A percentile compares a stretch with the other conserved stretches of the same genome.
phyloP scores from a whole-genome alignment of 441 rosid species.

The Omphalea diandra region DNA sequence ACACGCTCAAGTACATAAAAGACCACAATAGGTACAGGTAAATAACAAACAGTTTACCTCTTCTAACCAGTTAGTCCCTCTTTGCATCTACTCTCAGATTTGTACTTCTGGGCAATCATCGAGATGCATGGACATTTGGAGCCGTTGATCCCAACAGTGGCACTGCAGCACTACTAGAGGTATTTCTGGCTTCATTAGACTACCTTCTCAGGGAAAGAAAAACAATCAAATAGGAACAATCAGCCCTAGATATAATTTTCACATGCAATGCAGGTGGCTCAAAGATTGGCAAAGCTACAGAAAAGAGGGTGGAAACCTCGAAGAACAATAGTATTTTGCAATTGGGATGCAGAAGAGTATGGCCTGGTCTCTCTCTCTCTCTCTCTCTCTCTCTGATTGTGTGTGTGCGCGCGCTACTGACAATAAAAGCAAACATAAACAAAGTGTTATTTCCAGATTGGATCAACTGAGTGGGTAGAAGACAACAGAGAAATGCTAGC shows the following conservation, averaged over 20 bases:
- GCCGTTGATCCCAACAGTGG: slow-evolving; percentile 96
- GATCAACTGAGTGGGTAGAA: slow-evolving; percentile 97
- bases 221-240: background rate
- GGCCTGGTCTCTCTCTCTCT: slow-evolving; percentile 59
- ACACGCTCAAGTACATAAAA: background rate
- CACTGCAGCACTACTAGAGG: slow-evolving; percentile 83
- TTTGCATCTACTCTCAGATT: slow-evolving; percentile 39
- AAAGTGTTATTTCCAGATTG: slow-evolving; percentile 45
- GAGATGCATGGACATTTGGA: slow-evolving; percentile 88
- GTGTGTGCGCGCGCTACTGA: background rate
- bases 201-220: background rate
- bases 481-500: slow-evolving; percentile 73
- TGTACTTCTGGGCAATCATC: slow-evolving; percentile 55
- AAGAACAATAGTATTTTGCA: slow-evolving; percentile 71
- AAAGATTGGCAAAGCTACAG: slow-evolving; percentile 63
- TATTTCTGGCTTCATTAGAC: slow-evolving; percentile 14
- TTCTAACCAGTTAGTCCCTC: background rate
- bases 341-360: slow-evolving; percentile 97
- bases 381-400: slow-evolving; percentile 10
- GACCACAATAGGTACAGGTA: background rate
- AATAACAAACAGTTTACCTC: background rate
- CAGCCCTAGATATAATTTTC: slow-evolving; percentile 10
- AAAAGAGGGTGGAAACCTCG: slow-evolving; percentile 78
- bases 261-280: slow-evolving; percentile 46
- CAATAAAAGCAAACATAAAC: slow-evolving; percentile 16